Evolutionary conservation across 495 filamentous ascomycete genomes (phyloP).

Genomic region (Lichina pygmaea): DNA sequence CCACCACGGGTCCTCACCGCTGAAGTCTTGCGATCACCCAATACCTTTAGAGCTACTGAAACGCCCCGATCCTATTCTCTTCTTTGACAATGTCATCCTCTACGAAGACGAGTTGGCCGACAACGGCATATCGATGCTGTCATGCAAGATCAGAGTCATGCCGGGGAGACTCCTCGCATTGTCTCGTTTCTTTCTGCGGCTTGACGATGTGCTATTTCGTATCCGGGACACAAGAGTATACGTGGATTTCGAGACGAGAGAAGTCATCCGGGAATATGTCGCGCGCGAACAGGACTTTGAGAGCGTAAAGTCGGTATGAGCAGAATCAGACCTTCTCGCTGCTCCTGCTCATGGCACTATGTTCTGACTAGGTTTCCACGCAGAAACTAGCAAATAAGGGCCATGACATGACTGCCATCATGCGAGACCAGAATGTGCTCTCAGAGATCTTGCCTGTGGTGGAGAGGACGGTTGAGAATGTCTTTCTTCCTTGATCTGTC

Average conservation of each 20-base stretch:
- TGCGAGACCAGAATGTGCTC: slow-evolving; percentile 64
- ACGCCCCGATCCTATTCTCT: slow-evolving; percentile 72
- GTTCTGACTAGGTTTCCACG: slow-evolving; percentile 4
- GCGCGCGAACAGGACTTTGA: slow-evolving; percentile 58
- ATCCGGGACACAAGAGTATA: slow-evolving; percentile 79
- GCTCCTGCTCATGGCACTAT: slow-evolving; percentile 1
- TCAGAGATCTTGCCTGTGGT: slow-evolving; percentile 46
- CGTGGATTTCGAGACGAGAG: slow-evolving; percentile 58
- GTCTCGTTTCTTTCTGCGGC: slow-evolving; percentile 69
- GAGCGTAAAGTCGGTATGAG: slow-evolving; percentile 41
- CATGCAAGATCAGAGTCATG: slow-evolving; percentile 80
- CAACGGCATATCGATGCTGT: slow-evolving; percentile 75
- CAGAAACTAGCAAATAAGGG: slow-evolving; percentile 43
- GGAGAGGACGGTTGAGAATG: slow-evolving; percentile 23
- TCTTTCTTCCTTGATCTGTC: background rate
- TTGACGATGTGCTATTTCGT: slow-evolving; percentile 70
- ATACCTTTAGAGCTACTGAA: slow-evolving; percentile 71
- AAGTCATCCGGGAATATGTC: slow-evolving; percentile 73
- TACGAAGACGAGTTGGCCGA: slow-evolving; percentile 97
- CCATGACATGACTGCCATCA: slow-evolving; percentile 46
- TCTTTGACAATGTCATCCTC: slow-evolving; percentile 81
- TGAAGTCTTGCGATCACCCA: slow-evolving; percentile 22
- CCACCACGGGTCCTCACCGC: slow-evolving; percentile 12
- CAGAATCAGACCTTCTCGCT: background rate
- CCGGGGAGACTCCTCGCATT: slow-evolving; percentile 60